Percentiles rank a stretch among this genome's conserved stretches.
These are phyloP conservation scores for Cercophora scortea DNA, from an alignment of 495 filamentous ascomycete genomes.

Conservation along the genomic window DNA sequence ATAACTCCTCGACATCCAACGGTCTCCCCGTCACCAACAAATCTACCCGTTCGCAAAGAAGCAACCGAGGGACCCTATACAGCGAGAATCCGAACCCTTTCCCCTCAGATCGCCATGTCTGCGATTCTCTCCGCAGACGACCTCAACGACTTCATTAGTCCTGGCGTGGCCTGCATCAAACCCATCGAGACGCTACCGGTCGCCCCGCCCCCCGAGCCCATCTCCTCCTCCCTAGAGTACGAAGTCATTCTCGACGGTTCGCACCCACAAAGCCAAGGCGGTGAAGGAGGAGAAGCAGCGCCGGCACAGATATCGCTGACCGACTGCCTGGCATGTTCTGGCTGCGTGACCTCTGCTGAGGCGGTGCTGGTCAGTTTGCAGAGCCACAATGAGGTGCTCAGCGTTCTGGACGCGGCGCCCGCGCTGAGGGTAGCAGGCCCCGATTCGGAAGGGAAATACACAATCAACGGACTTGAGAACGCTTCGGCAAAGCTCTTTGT, in stretches of 20 bases:
- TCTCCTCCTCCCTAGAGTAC: slow-evolving; percentile 44
- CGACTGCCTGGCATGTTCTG: slow-evolving; percentile 94
- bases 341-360: slow-evolving; percentile 95
- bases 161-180: slow-evolving; percentile 96
- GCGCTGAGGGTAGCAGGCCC: slow-evolving; percentile 31
- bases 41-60: not conserved
- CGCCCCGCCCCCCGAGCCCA: slow-evolving; percentile 12
- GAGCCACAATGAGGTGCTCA: slow-evolving; percentile 83
- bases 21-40: not conserved
- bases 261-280: slow-evolving; percentile 35
- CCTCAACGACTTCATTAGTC: slow-evolving; percentile 97
- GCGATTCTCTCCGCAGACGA: slow-evolving; percentile 95
- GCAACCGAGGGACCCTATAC: not conserved
- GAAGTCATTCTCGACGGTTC: slow-evolving; percentile 92
- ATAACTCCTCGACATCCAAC: not conserved
- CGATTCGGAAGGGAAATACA: slow-evolving; percentile 11
- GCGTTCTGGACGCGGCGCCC: slow-evolving; percentile 62
- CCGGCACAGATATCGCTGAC: slow-evolving; percentile 90
- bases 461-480: slow-evolving; percentile 27
- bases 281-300: slow-evolving; percentile 4
- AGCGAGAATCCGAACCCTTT: not conserved
- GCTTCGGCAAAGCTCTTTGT: slow-evolving; percentile 65
- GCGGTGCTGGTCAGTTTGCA: slow-evolving; percentile 89
- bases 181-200: slow-evolving; percentile 82
- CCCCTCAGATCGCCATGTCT: slow-evolving; percentile 52